Evolutionary conservation across 2,329 filamentous ascomycete species (phyloP), one percentile per base, ranked within the genome.

Genomic region (Aureobasidium sp.): DNA sequence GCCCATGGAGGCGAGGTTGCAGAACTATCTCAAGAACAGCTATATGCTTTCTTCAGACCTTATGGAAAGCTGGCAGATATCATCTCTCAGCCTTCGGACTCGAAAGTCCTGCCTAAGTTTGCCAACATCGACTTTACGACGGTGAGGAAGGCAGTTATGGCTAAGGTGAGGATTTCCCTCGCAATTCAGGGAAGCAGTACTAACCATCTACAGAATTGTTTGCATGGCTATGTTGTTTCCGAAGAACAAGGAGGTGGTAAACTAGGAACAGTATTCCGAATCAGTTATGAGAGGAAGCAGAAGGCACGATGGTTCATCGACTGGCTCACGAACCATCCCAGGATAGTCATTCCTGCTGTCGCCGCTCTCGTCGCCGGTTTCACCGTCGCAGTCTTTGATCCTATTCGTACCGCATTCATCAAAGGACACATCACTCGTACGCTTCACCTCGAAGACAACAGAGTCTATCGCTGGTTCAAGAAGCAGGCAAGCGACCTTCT

Each of bases 31-130:
- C 91, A 96, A 69, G 94, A 99, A 73, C 85, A 86, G 0, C 76
- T 97, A 0, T 97, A 96, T 75, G 87, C 87, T 43, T 80, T 96
- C 50, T 96, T 97, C 71, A 85, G 94, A 41, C 86, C 84, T 52
- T 99, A 96, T 74, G 94, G 94, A 27, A 96, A 96, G 73, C 85
- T 99, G 56, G 82, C 85, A 27, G 91, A 97, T 67, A 97, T 99
- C 63, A 80, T 84, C 2, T 83, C 87, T 0, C 91, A 97, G 71
- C 84, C 91, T 0, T 86, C 87, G 3, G 92, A 96, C 70, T 96
- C 92, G 12, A 97, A 97, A 73, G 79, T 91, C 1, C 70, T 89
- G 2, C 93, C 94, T 0, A 87, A 86, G 68, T 96, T 85, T 73
- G 92, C 92, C 0, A 84, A 86, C 59, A 75, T 97, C 26, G 89